phyloP scores from a whole-genome alignment of 1,284 basidiomycete genomes.

The Leccinum pachyderme region DNA sequence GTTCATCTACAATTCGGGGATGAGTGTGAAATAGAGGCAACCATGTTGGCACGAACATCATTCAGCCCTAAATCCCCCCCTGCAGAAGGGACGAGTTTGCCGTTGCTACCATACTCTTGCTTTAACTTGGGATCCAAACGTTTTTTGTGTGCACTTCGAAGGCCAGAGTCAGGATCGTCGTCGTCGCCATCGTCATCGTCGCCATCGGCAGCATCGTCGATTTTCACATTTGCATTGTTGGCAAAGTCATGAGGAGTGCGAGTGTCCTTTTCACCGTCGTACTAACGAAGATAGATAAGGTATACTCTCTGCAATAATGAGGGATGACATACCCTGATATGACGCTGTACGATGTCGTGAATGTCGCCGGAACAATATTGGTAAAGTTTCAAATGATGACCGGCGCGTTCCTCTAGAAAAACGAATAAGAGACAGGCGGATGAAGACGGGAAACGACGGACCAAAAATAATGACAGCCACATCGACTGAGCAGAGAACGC shows the following conservation, averaged over 20 bases:
- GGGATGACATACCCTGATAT: constrained; percentile 40
- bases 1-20: constrained; percentile 15
- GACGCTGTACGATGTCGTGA: constrained; percentile 49
- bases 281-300: constrained; percentile 33
- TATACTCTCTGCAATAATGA: neutral
- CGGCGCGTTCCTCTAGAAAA: constrained; percentile 48
- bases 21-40: constrained; percentile 3
- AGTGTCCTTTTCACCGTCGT: constrained; percentile 52
- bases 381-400: constrained; percentile 59
- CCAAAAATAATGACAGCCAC: constrained; percentile 63
- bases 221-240: constrained; percentile 34
- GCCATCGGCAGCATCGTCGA: constrained; percentile 41
- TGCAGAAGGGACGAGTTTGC: constrained; percentile 18
- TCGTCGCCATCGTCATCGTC: constrained; percentile 42
- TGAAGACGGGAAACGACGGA: constrained; percentile 24
- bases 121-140: constrained; percentile 30
- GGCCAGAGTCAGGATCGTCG: constrained; percentile 29
- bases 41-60: constrained; percentile 24
- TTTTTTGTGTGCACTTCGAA: constrained; percentile 23
- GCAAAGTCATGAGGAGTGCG: constrained; percentile 48
- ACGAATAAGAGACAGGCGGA: constrained; percentile 1
- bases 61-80: constrained; percentile 24
- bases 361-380: constrained; percentile 61
- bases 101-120: constrained; percentile 23
- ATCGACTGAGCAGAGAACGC: constrained; percentile 64